Evolutionary conservation across 257 asterid species (phyloP), one percentile per base, ranked within the genome.

Genomic region (Rubia yunnanensis): DNA sequence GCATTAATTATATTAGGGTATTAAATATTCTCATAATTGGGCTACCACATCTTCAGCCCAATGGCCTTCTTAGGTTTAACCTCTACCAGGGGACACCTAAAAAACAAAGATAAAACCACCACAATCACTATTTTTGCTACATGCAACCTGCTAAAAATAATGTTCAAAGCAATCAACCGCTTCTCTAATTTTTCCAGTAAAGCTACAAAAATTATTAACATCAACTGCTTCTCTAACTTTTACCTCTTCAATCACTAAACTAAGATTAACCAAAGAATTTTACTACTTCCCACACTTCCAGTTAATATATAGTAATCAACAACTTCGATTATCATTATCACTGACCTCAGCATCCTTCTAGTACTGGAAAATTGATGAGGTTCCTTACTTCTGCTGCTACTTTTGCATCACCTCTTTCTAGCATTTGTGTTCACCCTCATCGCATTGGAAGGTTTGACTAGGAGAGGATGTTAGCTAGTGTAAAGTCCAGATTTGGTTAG

Each of bases 391-490:
- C 31, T 54, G 34, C 35, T 24, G 63, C 63, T 57, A 18, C 63
- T 11, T 48, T 50, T 70, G 44, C 15, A 38, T 39, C 23, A 53
- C 61, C 61, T 62, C 48, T 36, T 62, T 70, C 53, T 55, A n/a
- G 60, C 44, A 48, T 31, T 48, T 8, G 32, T 49, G 11, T 20
- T 54, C 35, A 24, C 56, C 41, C 57, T 5, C 81, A 66, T 35
- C 75, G 87, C 75, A 85, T 77, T 35, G 79, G 73, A 67, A 60
- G 73, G 68, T 68, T 64, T 6, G 85, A 57, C 9, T 72, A 79
- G 26, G 88, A 88, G 65, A 90, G 94, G 58, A 88, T 73, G 73
- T 82, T 80, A 8, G 95, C 92, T n/a, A 86, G 82, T 67, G n/a
- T n/a, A n/a, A n/a, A n/a, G n/a, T n/a, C n/a, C n/a, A n/a, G n/a